phyloP scores from a whole-genome alignment of 768 basidiomycete genomes.

The Agrocybe praecox region DNA sequence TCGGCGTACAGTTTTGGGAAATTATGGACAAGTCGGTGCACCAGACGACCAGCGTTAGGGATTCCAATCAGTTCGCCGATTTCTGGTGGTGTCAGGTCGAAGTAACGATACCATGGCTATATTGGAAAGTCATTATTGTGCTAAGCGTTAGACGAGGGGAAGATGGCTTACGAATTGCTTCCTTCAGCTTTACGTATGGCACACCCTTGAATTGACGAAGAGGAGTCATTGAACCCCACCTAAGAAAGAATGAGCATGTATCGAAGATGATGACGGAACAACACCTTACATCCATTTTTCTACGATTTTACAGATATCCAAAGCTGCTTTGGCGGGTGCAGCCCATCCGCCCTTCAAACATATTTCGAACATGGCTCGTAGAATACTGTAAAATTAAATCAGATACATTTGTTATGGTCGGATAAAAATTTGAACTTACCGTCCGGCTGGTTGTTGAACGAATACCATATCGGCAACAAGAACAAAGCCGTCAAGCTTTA shows the following conservation, averaged over 20 bases:
- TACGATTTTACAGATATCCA: conserved; percentile 96
- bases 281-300: conserved; percentile 74
- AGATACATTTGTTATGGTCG: neutral
- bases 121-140: conserved; percentile 2
- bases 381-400: conserved; percentile 53
- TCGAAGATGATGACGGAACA: neutral
- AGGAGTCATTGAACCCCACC: conserved; percentile 99
- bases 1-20: conserved; percentile 97
- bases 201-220: conserved; percentile 94
- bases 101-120: conserved; percentile 96
- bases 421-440: conserved; percentile 40
- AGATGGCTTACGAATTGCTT: conserved; percentile 85
- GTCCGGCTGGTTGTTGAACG: conserved; percentile 95
- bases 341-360: conserved; percentile 99
- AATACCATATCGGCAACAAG: conserved; percentile 94
- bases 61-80: conserved; percentile 95
- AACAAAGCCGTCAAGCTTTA: conserved; percentile 91
- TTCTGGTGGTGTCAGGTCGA: conserved; percentile 88
- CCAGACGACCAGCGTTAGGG: conserved; percentile 88
- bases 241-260: conserved; percentile 25
- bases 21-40: conserved; percentile 91
- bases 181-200: conserved; percentile 91
- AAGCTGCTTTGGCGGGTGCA: conserved; percentile 84
- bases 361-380: conserved; percentile 97
- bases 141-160: neutral